Evolutionary conservation across 257 asterid genomes (phyloP).

Genomic region (Solanum chiquidenum): DNA sequence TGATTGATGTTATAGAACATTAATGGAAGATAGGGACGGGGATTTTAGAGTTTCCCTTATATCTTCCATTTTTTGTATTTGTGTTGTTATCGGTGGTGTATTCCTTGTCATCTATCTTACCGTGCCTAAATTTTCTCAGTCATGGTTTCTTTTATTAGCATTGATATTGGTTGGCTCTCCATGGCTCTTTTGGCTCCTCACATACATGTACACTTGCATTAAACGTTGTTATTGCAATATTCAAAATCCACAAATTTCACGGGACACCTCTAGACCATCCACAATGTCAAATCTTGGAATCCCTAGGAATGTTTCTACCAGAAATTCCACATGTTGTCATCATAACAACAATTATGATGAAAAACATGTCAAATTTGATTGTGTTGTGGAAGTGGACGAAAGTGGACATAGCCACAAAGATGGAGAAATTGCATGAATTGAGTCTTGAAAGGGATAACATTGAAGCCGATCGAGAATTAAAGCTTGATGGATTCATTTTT

Average conservation of each 20-base stretch:
- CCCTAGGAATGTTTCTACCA: background rate
- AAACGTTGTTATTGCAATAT: constrained; percentile 24
- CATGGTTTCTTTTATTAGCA: constrained; percentile 61
- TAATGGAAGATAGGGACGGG: constrained; percentile 36
- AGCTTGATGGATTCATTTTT: background rate
- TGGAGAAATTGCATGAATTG: background rate
- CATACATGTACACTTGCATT: constrained; percentile 38
- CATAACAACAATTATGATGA: background rate
- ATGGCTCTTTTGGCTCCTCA: constrained; percentile 64
- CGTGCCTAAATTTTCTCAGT: constrained; percentile 30
- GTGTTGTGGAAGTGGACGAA: background rate
- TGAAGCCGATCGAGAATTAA: background rate
- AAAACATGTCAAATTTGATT: background rate
- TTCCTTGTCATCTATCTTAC: constrained; percentile 44
- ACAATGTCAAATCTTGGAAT: background rate
- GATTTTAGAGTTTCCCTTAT: constrained; percentile 51
- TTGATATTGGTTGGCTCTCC: constrained; percentile 54
- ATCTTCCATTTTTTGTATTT: constrained; percentile 42
- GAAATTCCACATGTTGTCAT: background rate
- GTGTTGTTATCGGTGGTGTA: constrained; percentile 48
- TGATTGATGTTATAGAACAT: background rate
- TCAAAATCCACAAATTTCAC: background rate
- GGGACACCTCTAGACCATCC: background rate
- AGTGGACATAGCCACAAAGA: background rate
- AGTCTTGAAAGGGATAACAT: background rate